A percentile compares a stretch with the other conserved stretches of the same genome.
phyloP scores from a whole-genome alignment of 108 stramenopile genomes.

The Chaetoceros muelleri region DNA sequence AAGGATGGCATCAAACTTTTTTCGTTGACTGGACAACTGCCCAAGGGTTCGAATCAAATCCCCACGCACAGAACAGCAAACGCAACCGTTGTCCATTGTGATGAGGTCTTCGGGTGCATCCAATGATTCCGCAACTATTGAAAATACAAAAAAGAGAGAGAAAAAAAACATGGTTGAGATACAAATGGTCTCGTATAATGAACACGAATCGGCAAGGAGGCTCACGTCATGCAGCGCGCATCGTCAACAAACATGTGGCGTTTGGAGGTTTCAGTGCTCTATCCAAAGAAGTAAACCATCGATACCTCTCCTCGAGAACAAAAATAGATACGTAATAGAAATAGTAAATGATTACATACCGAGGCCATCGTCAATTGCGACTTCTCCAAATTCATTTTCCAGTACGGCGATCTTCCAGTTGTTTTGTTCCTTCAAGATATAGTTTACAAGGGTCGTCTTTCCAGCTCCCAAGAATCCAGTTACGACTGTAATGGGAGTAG shows the following conservation, averaged over 20 bases:
- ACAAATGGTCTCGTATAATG: background rate
- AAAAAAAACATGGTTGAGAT: background rate
- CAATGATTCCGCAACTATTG: constrained; percentile 74
- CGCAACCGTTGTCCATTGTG: constrained; percentile 99
- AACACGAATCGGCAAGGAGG: background rate
- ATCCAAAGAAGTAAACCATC: no score
- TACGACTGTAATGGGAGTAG: constrained; percentile 87
- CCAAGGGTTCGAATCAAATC: constrained; percentile 94
- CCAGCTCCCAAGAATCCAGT: constrained; percentile 92
- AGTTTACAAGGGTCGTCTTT: constrained; percentile 98
- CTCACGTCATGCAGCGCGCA: background rate
- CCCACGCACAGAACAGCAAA: constrained; percentile 97
- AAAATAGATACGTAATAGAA: no score
- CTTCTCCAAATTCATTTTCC: constrained; percentile 99
- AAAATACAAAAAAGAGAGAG: background rate
- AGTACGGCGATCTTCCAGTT: constrained; percentile 94
- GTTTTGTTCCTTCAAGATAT: constrained; percentile 95
- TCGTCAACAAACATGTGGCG: background rate
- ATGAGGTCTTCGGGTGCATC: constrained; percentile 93
- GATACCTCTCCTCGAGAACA: no score
- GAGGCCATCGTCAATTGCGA: constrained; percentile 88
- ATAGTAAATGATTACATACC: constrained; percentile 69
- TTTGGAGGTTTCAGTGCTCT: no score
- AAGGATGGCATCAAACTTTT: constrained; percentile 90
- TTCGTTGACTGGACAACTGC: constrained; percentile 73